Evolutionary conservation across 148 eudicot genomes (phyloP).

Genomic region (Salicornia ramosissima): DNA sequence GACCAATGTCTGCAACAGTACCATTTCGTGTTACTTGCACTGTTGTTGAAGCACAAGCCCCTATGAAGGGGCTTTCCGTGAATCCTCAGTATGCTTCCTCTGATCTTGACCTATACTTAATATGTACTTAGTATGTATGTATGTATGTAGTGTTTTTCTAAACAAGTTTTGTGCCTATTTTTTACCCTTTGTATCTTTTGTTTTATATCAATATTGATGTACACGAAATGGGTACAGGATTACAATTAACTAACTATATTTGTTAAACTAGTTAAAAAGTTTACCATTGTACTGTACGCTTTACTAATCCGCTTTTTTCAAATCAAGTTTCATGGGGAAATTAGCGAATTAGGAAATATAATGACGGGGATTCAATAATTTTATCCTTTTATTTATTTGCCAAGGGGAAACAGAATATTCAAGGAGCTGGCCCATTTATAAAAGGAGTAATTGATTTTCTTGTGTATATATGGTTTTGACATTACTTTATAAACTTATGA

Average conservation of each 20-base stretch:
- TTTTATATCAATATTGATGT: not conserved
- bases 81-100: constrained; percentile 60
- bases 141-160: not conserved
- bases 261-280: too few relatives aligned
- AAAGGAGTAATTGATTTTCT: not conserved
- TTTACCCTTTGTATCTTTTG: not conserved
- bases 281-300: too few relatives aligned
- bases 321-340: too few relatives aligned
- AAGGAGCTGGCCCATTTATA: not conserved
- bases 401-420: not conserved
- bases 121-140: too few relatives aligned
- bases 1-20: constrained; percentile 77
- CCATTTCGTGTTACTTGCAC: constrained; percentile 85
- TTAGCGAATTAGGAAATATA: too few relatives aligned
- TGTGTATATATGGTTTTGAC: not conserved
- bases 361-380: not conserved
- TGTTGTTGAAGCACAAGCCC: constrained; percentile 72
- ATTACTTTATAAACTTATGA: not conserved
- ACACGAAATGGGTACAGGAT: too few relatives aligned
- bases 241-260: too few relatives aligned
- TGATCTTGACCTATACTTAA: not conserved
- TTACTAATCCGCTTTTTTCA: too few relatives aligned
- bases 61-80: constrained; percentile 68
- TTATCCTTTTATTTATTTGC: not conserved
- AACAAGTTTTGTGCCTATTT: not conserved